Evolutionary conservation across 2,329 filamentous ascomycete species (phyloP).

Genomic region (Plectosphaerella cucumerina): DNA sequence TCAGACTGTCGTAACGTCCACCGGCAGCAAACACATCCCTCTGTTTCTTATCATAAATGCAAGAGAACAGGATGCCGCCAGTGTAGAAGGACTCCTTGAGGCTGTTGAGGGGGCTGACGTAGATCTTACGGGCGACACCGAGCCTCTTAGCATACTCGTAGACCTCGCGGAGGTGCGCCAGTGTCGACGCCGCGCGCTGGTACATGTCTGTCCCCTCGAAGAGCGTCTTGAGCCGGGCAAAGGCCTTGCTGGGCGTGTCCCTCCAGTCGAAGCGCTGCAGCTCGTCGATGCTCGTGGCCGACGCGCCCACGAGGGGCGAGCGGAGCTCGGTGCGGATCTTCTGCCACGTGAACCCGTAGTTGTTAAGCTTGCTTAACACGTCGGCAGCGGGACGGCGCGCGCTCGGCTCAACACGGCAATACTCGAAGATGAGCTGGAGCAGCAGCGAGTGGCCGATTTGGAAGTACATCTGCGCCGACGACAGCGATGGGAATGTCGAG

Average conservation of each 20-base stretch:
- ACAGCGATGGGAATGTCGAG: conserved; percentile 71
- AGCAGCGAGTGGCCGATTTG: conserved; percentile 86
- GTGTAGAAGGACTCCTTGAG: conserved; percentile 89
- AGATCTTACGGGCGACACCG: conserved; percentile 71
- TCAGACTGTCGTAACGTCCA: conserved; percentile 86
- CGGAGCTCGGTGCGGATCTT: conserved; percentile 80
- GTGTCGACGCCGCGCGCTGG: conserved; percentile 69
- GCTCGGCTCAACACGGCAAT: conserved; percentile 70
- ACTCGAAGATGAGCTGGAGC: conserved; percentile 83
- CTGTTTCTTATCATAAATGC: conserved; percentile 78
- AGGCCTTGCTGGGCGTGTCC: conserved; percentile 53
- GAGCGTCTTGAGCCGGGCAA: conserved; percentile 53
- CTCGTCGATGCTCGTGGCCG: conserved; percentile 87
- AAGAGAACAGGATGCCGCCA: conserved; percentile 84
- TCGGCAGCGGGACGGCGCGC: conserved; percentile 74
- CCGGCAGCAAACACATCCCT: conserved; percentile 89
- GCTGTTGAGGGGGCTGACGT: conserved; percentile 79
- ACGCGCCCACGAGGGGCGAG: conserved; percentile 74
- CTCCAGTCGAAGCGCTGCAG: conserved; percentile 88
- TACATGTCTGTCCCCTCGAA: conserved; percentile 63
- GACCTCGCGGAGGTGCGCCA: conserved; percentile 77
- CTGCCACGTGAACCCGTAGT: conserved; percentile 74
- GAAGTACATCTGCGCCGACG: conserved; percentile 74
- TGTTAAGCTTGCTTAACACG: conserved; percentile 80
- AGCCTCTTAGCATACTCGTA: conserved; percentile 73